A percentile compares a stretch with the other conserved stretches of the same genome.
Evolutionary conservation across 768 basidiomycete genomes (phyloP).

Genomic region (Rhizopogon vulgaris): DNA sequence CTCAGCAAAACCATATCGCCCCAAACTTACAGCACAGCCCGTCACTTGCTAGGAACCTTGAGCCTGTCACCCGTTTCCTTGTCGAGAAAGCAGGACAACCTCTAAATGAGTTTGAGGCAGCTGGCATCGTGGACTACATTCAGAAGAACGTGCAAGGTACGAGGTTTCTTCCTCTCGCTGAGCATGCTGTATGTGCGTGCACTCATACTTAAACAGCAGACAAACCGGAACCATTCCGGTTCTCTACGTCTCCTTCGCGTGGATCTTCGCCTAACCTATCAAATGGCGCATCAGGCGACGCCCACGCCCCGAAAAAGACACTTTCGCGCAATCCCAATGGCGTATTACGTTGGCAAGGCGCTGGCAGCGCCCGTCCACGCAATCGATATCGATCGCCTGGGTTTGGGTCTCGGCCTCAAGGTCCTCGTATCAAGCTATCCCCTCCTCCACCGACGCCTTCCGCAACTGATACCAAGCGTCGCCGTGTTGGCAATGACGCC

Average conservation of each 20-base stretch:
- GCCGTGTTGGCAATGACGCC: slow-evolving; percentile 48
- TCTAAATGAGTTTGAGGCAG: slow-evolving; percentile 47
- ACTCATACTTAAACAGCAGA: slow-evolving; percentile 22
- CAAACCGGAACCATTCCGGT: slow-evolving; percentile 55
- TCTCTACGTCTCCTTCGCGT: slow-evolving; percentile 39
- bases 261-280: slow-evolving; percentile 18
- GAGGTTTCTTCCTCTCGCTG: slow-evolving; percentile 4
- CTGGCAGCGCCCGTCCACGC: slow-evolving; percentile 59
- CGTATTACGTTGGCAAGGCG: slow-evolving; percentile 67
- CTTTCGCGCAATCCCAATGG: slow-evolving; percentile 73
- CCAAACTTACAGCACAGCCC: slow-evolving; percentile 4
- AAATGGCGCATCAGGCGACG: background rate
- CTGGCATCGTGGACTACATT: slow-evolving; percentile 50
- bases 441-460: slow-evolving; percentile 28
- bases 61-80: slow-evolving; percentile 44
- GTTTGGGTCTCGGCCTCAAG: slow-evolving; percentile 51
- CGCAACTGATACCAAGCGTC: slow-evolving; percentile 51
- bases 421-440: slow-evolving; percentile 38
- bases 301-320: slow-evolving; percentile 42
- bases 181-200: slow-evolving; percentile 5
- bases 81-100: slow-evolving; percentile 39
- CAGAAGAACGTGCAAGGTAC: slow-evolving; percentile 45
- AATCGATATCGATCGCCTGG: slow-evolving; percentile 73
- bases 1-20: background rate
- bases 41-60: slow-evolving; percentile 37